Conservation (phyloP, 2,329 filamentous ascomycete species). For the Pseudopyrenochaeta lycopersici region DNA sequence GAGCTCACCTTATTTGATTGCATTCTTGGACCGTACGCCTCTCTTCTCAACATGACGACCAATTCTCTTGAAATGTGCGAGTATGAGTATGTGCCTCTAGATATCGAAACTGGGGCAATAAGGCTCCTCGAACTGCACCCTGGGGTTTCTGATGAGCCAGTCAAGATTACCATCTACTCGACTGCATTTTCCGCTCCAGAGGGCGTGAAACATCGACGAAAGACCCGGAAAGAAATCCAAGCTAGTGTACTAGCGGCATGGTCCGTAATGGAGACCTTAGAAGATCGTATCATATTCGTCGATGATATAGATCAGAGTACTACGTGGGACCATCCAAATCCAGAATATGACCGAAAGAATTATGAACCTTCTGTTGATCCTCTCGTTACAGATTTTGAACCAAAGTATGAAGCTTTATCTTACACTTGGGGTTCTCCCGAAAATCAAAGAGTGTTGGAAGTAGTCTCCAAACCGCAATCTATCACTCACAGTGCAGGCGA, state of each 20-base stretch:
- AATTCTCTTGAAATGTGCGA: neutral
- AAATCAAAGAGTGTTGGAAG: neutral
- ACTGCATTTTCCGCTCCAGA: neutral
- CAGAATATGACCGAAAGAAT: neutral
- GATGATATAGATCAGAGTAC: neutral
- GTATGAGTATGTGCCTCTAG: constrained; percentile 3
- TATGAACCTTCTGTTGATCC: neutral
- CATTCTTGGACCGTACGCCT: too few relatives aligned
- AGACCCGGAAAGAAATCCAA: neutral
- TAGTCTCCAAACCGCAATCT: neutral
- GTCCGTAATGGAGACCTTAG: constrained; percentile 1
- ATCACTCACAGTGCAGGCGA: neutral
- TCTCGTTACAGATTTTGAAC: neutral
- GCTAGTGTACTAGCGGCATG: neutral
- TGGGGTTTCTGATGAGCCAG: constrained; percentile 1
- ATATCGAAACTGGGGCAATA: neutral
- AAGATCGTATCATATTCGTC: neutral
- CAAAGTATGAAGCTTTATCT: constrained; percentile 6
- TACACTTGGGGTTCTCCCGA: constrained; percentile 8
- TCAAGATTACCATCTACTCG: constrained; percentile 1
- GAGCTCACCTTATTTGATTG: too few relatives aligned
- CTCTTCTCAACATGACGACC: too few relatives aligned
- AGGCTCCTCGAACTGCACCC: constrained; percentile 3
- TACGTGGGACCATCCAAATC: neutral
- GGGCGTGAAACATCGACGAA: neutral